A percentile compares a stretch with the other conserved stretches of the same genome.
Evolutionary conservation across 2,329 filamentous ascomycete genomes (phyloP).

Genomic region (Esteya vermicola): DNA sequence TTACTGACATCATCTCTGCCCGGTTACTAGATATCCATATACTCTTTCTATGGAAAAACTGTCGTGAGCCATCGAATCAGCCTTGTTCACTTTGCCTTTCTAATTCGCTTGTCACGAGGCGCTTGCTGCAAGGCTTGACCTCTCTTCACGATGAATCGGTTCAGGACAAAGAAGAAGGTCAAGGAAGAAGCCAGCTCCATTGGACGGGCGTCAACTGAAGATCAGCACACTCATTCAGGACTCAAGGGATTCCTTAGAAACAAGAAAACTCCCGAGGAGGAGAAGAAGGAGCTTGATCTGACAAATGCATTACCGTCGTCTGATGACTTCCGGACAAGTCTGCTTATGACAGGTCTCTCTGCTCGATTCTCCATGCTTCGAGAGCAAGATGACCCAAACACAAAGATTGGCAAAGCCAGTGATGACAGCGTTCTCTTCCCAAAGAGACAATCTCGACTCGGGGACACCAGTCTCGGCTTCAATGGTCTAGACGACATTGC

Average conservation of each 20-base stretch:
- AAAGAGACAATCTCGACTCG: conserved; percentile 63
- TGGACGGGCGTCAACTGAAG: conserved; percentile 34
- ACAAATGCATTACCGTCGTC: conserved; percentile 59
- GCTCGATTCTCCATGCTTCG: conserved; percentile 93
- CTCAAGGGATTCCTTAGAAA: conserved; percentile 31
- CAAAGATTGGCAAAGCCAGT: conserved; percentile 82
- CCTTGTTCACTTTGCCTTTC: neutral
- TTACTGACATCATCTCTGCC: too few relatives aligned
- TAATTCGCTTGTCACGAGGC: neutral
- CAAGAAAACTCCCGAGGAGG: conserved; percentile 39
- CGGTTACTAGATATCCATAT: too few relatives aligned
- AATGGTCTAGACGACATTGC: conserved; percentile 65
- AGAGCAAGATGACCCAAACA: conserved; percentile 84
- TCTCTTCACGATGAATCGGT: conserved; percentile 52
- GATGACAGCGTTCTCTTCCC: conserved; percentile 86
- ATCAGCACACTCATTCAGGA: conserved; percentile 30
- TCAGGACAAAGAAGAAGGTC: conserved; percentile 58
- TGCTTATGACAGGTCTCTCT: conserved; percentile 89
- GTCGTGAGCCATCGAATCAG: neutral
- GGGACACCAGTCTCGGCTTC: conserved; percentile 40
- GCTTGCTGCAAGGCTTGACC: too few relatives aligned
- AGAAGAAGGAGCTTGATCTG: conserved; percentile 60
- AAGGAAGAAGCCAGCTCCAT: conserved; percentile 34
- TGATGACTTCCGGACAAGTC: conserved; percentile 88
- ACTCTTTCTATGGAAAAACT: neutral